phyloP scores from a whole-genome alignment of 2,329 filamentous ascomycete species.

The Parastagonospora avenae region DNA sequence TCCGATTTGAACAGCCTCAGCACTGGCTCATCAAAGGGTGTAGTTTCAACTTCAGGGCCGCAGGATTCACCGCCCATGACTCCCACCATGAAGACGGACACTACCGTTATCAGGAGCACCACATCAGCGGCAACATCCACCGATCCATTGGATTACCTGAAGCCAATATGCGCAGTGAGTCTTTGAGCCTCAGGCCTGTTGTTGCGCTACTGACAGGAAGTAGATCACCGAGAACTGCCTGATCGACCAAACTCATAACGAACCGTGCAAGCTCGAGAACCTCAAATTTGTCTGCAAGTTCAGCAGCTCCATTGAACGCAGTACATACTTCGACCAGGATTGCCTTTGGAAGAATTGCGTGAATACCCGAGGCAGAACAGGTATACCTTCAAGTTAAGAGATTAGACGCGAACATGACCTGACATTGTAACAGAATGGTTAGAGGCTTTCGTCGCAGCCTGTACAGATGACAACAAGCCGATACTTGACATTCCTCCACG shows the following conservation, averaged over 20 bases:
- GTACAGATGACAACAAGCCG: conserved; percentile 1
- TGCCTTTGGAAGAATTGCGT: conserved; percentile 19
- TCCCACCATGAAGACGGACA: not conserved
- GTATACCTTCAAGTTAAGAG: not conserved
- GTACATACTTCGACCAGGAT: conserved; percentile 14
- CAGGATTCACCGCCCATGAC: too few relatives aligned
- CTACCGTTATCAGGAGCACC: not conserved
- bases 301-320: conserved; percentile 16
- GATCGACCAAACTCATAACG: not conserved
- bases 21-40: too few relatives aligned
- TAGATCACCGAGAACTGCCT: conserved; percentile 20
- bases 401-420: not conserved
- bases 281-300: conserved; percentile 21
- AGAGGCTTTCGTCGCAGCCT: conserved; percentile 11
- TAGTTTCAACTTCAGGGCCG: too few relatives aligned
- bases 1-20: too few relatives aligned
- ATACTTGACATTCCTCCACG: conserved; percentile 11
- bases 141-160: not conserved
- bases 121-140: not conserved
- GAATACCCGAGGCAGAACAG: conserved; percentile 9
- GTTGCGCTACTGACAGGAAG: not conserved
- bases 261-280: conserved; percentile 8
- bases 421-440: conserved; percentile 12
- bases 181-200: too few relatives aligned
- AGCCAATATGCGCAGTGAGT: conserved; percentile 14